Conservation (phyloP, 78 protist species). For the Dictyostelium capitatum region DNA sequence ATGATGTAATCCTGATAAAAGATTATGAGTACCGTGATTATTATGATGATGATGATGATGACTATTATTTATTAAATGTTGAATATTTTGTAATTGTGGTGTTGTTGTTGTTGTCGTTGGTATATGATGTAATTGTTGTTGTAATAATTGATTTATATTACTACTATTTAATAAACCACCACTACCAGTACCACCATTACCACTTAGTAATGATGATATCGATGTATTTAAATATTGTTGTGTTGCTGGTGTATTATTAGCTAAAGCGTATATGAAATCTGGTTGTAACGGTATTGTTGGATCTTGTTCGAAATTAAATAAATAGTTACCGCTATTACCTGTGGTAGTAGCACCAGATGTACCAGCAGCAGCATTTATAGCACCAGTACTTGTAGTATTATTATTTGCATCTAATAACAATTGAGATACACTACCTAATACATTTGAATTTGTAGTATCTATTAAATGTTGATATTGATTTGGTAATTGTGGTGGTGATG, state of each 20-base stretch:
- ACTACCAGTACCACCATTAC: neutral
- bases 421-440: neutral
- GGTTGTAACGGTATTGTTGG: neutral
- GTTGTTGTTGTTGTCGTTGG: neutral
- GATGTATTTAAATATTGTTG: neutral
- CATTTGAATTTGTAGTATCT: neutral
- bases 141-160: neutral
- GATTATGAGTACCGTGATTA: neutral
- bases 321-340: slow-evolving; percentile 7
- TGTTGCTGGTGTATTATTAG: neutral
- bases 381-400: neutral
- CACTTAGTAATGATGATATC: neutral
- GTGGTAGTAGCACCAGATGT: slow-evolving; percentile 8
- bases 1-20: neutral
- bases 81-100: slow-evolving; percentile 18
- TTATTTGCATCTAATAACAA: neutral
- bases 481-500: neutral
- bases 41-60: neutral
- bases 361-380: neutral
- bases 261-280: neutral
- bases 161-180: neutral
- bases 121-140: neutral
- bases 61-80: neutral
- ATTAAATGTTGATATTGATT: neutral
- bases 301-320: slow-evolving; percentile 49